Base-by-base conservation (phyloP, 2,329 filamentous ascomycete species). In the Cordyceps fumosorosea region DNA sequence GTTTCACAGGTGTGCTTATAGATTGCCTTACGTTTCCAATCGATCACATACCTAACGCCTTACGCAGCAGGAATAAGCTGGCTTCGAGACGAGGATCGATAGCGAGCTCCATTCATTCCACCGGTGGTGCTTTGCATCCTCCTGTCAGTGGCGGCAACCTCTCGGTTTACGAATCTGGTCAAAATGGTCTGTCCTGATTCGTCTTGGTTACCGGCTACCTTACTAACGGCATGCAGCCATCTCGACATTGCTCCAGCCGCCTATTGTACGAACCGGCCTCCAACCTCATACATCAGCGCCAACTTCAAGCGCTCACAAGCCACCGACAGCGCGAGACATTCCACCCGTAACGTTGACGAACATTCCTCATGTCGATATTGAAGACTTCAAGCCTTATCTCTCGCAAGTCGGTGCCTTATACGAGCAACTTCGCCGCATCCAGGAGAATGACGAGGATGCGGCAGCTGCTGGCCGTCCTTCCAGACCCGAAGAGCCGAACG, bases 311-410 rank as follows among this genome's bases (percentile, higher is more conserved):
- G 80, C 87, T 16, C 90, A 95, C 70, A 93, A 89, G 68, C 88
- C 90, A 16, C 93, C 93, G 0, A 96, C 91, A 1, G 82, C 90
- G 20, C 86, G 86, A 73, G 93, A 99, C 72, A 99, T 99, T 44
- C 93, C 93, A 1, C 93, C 93, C 0, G 95, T 99, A 0, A 88
- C 91, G 1, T 80, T 99, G 64, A 93, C 92, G 8, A 96, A 96
- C 68, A 90, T 98, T 52, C 84, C 88, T 12, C 89, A 89, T 68
- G 82, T 98, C 67, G 90, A 96, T 45, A 76, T 85, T 0, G 84
- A 88, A 65, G 88, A 89, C 62, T 99, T 99, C 73, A 87, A 87
- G 60, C 81, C 90, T 10, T 99, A 99, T 71, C 78, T 98, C 7
- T 82, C 86, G 3, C 90, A 96, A 73, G 89, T 98, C 42, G 92